Percentiles rank a stretch among this genome's conserved stretches.
Evolutionary conservation across 208 protist genomes (phyloP).

Genomic region (Leishmania arabica): DNA sequence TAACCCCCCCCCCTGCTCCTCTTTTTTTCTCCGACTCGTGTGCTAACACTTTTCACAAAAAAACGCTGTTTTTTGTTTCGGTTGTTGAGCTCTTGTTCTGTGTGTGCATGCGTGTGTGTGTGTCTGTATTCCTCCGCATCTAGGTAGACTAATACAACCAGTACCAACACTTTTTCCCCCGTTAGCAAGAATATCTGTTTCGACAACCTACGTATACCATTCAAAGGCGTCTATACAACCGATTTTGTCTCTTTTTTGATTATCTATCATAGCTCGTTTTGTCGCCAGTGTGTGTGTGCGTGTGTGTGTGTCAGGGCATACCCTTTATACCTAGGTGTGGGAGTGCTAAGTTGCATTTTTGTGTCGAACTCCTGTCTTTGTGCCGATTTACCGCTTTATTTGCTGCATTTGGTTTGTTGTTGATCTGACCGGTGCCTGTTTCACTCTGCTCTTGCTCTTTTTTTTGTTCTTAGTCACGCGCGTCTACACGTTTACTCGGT

Average conservation of each 20-base stretch:
- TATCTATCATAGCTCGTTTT: not conserved
- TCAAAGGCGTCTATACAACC: not conserved
- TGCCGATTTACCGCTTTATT: not conserved
- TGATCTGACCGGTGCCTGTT: not conserved
- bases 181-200: not conserved
- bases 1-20: not conserved
- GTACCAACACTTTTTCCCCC: not conserved
- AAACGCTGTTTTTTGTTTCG: too few species aligned
- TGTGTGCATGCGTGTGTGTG: not conserved
- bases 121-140: not conserved
- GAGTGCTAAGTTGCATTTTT: not conserved
- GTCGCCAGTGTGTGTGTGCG: too few species aligned
- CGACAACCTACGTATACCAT: not conserved
- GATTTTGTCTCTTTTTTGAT: not conserved
- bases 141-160: not conserved
- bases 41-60: too few species aligned
- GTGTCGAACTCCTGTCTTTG: not conserved
- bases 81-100: too few species aligned
- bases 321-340: not conserved
- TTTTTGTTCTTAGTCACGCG: not conserved
- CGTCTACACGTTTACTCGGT: too few species aligned
- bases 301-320: not conserved
- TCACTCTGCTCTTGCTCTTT: not conserved
- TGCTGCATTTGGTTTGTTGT: not conserved
- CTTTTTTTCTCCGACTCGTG: too few species aligned